Conservation (phyloP, 2,329 filamentous ascomycete species). For the Cytospora chrysosperma region DNA sequence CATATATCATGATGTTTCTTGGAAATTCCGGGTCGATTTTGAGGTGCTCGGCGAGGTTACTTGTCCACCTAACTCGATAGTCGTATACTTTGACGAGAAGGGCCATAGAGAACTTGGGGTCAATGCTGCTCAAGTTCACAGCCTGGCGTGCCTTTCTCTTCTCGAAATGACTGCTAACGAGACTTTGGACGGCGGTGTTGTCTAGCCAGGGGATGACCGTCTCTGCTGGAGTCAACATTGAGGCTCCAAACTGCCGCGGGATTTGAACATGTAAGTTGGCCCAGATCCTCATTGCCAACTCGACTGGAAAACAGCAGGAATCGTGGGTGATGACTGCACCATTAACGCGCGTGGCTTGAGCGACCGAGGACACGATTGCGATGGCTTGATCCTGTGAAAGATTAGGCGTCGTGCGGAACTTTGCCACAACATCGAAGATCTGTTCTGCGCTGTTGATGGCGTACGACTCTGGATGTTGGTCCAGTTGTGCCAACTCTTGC, state of each 20-base stretch:
- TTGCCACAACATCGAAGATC: neutral
- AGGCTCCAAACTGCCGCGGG: neutral
- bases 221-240: neutral
- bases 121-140: neutral
- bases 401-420: neutral
- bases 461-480: neutral
- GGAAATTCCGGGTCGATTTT: conserved; percentile 26
- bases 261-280: neutral
- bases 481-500: neutral
- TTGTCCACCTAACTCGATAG: conserved; percentile 27
- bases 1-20: conserved; percentile 27
- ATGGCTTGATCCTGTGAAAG: neutral
- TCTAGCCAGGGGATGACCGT: neutral
- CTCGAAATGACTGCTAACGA: neutral
- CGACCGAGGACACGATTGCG: neutral
- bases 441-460: neutral
- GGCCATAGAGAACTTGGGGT: conserved; percentile 1
- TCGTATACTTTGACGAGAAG: conserved; percentile 6
- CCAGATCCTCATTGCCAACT: neutral
- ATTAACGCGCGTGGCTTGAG: too few relatives aligned
- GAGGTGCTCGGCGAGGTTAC: conserved; percentile 27
- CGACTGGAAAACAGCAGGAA: neutral
- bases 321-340: neutral
- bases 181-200: neutral
- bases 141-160: neutral